A percentile compares a stretch with the other conserved stretches of the same genome.
These are phyloP conservation scores for Kodamaea hsintzibuensis DNA, from an alignment of 805 yeast species.

Conservation along the genomic window DNA sequence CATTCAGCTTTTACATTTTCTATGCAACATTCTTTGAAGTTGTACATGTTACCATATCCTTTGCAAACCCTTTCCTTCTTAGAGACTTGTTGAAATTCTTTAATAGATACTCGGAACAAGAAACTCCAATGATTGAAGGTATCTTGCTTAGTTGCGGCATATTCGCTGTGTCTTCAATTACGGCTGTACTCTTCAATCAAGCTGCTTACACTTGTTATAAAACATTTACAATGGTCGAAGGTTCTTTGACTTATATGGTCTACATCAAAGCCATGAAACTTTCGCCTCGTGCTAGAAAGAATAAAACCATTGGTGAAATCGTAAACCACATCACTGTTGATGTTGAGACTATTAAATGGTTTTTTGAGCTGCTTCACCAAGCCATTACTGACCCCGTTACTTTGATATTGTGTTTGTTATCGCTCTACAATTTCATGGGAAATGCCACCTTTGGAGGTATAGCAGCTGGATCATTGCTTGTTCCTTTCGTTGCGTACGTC, in stretches of 20 bases:
- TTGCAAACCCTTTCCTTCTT: conserved; percentile 4
- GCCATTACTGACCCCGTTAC: conserved; percentile 24
- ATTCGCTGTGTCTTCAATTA: conserved; percentile 23
- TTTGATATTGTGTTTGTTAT: conserved; percentile 25
- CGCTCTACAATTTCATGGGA: conserved; percentile 36
- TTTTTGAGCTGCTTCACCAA: conserved; percentile 19
- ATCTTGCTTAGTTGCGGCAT: conserved; percentile 25
- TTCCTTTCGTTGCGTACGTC: conserved; percentile 32
- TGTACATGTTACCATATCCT: not conserved
- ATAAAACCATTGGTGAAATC: conserved; percentile 35
- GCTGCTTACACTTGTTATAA: conserved; percentile 13
- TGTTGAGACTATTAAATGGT: conserved; percentile 16
- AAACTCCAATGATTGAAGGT: conserved; percentile 29
- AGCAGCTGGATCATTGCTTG: conserved; percentile 28
- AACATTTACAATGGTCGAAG: conserved; percentile 15
- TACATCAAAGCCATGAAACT: conserved; percentile 30
- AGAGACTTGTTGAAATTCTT: conserved; percentile 3
- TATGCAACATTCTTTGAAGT: not conserved
- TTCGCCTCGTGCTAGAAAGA: conserved; percentile 32
- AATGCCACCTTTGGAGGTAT: conserved; percentile 39
- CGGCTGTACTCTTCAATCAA: conserved; percentile 23
- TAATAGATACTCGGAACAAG: not conserved
- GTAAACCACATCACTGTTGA: conserved; percentile 35
- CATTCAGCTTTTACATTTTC: not conserved
- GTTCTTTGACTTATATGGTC: conserved; percentile 24